Evolutionary conservation across 2,329 filamentous ascomycete species (phyloP).

Genomic region (Calonectria ilicicola): DNA sequence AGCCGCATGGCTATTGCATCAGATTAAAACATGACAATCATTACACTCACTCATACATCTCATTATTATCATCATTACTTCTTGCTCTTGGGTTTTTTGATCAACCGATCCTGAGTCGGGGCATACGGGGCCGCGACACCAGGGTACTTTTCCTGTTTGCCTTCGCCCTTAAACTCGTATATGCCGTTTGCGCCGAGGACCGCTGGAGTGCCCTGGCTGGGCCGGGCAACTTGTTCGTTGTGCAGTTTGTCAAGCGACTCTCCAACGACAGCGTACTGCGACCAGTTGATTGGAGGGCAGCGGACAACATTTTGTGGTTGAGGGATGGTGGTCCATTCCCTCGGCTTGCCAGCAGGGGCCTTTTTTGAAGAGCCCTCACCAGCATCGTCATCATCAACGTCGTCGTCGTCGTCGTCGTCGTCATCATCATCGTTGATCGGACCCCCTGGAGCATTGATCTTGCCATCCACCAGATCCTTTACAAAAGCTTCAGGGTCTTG

Average conservation of each 20-base stretch:
- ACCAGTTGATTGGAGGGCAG: conserved; percentile 93
- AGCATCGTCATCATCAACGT: conserved; percentile 43
- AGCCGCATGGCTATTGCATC: neutral
- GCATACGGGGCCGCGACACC: conserved; percentile 70
- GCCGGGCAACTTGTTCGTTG: conserved; percentile 78
- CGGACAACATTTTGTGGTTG: conserved; percentile 85
- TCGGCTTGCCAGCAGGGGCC: conserved; percentile 39
- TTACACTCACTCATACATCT: conserved; percentile 10
- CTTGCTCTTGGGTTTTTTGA: conserved; percentile 51
- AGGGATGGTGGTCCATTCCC: conserved; percentile 75
- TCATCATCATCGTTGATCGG: conserved; percentile 43
- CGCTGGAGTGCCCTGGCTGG: conserved; percentile 67
- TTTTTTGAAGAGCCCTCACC: conserved; percentile 38
- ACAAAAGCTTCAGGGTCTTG: conserved; percentile 79
- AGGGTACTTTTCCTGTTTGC: conserved; percentile 57
- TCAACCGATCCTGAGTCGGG: conserved; percentile 64
- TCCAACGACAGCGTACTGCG: conserved; percentile 91
- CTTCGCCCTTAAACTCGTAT: conserved; percentile 63
- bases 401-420: conserved; percentile 44
- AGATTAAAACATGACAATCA: conserved; percentile 15
- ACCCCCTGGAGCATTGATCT: conserved; percentile 55
- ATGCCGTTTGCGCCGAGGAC: conserved; percentile 56
- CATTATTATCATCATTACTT: conserved; percentile 38
- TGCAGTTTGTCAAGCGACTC: conserved; percentile 84
- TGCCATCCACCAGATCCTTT: conserved; percentile 73